A percentile compares a stretch with the other conserved stretches of the same genome.
These are phyloP conservation scores for Akanthomyces muscarius DNA, from an alignment of 2,329 filamentous ascomycete species.

Conservation along the genomic window DNA sequence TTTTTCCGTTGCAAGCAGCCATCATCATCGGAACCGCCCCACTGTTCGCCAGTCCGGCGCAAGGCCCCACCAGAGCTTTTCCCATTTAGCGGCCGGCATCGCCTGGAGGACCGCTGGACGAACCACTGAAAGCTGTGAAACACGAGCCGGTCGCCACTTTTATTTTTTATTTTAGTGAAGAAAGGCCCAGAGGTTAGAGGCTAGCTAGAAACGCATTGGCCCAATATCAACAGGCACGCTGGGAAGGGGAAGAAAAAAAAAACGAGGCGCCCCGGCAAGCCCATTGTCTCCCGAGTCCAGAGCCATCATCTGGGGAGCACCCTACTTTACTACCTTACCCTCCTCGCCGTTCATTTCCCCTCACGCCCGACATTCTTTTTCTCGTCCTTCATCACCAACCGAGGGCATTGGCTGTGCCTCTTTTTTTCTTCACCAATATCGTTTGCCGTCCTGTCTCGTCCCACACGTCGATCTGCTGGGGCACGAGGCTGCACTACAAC, in stretches of 20 bases:
- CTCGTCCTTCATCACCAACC: neutral
- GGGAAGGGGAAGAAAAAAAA: neutral
- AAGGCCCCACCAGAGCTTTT: neutral
- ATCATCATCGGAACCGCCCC: neutral
- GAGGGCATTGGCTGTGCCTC: neutral
- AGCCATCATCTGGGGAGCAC: neutral
- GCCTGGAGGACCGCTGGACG: neutral
- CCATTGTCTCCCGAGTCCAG: neutral
- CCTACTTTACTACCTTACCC: neutral
- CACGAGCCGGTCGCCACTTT: neutral
- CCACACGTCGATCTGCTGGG: neutral
- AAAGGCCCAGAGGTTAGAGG: neutral
- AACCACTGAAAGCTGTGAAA: neutral
- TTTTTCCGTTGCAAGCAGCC: neutral
- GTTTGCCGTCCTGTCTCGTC: neutral
- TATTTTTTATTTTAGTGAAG: neutral
- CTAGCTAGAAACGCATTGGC: conserved; percentile 3
- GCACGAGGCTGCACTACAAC: neutral
- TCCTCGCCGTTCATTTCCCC: neutral
- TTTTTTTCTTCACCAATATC: neutral
- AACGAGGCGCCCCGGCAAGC: neutral
- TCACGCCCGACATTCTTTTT: neutral
- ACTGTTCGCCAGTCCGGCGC: neutral
- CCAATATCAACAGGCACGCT: neutral
- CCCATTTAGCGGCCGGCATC: neutral